These are phyloP conservation scores for Apophysomyces variabilis DNA, from an alignment of 371 early-diverging fungal species.

Conservation along the genomic window DNA sequence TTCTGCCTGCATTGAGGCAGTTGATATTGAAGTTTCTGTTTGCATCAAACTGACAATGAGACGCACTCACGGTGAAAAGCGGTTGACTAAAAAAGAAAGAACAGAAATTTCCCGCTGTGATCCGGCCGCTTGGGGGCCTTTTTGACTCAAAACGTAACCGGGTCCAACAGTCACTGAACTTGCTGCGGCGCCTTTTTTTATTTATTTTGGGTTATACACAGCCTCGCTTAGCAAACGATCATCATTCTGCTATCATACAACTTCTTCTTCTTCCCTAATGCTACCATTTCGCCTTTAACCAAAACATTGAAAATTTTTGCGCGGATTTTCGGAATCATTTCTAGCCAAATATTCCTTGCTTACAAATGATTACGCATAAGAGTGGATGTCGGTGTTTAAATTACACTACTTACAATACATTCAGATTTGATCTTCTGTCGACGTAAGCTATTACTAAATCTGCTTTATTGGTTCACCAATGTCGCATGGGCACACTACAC, in stretches of 20 bases:
- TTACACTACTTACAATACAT: too few relatives aligned
- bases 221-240: background rate
- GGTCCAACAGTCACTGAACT: conserved; percentile 2
- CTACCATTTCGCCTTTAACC: background rate
- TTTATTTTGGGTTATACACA: background rate
- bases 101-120: background rate
- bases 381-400: background rate
- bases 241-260: background rate
- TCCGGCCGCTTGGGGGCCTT: background rate
- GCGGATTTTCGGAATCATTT: background rate
- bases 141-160: conserved; percentile 11
- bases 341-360: background rate
- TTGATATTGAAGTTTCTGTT: background rate
- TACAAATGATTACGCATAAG: conserved; percentile 5
- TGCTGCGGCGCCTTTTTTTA: background rate
- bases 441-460: too few relatives aligned
- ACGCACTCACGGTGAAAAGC: background rate
- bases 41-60: background rate
- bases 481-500: too few relatives aligned
- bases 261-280: background rate
- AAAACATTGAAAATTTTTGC: background rate
- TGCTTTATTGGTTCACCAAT: too few relatives aligned
- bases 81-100: background rate
- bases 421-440: too few relatives aligned
- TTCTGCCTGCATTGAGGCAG: conserved; percentile 4